Evolutionary conservation across 2,329 filamentous ascomycete genomes (phyloP), one percentile per base, ranked within the genome.

Genomic region (Cladorrhinum sp.): DNA sequence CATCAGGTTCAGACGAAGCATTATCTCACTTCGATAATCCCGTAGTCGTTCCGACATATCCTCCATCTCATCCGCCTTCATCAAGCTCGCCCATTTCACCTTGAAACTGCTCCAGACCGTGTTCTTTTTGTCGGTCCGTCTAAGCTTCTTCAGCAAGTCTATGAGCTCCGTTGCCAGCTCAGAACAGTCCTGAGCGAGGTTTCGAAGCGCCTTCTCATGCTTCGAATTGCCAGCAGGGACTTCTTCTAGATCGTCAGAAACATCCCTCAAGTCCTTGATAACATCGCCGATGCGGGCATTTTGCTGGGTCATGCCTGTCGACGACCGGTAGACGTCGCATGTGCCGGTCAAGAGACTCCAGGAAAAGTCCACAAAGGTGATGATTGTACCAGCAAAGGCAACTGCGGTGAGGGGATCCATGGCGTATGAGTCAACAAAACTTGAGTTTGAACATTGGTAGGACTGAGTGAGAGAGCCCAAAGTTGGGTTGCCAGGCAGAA

Each of bases 361-460:
- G 0, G 65, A 65, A 30, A 71, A 67, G 10, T 71, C 69, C 12
- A 72, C 60, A 28, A 72, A 67, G 1, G 61, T 58, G 28, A 69
- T 30, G 14, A 71, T 63, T 7, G 59, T 66, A 2, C 61, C 54
- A 2, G 67, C 67, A 18, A 69, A 65, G 20, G 69, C 66, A 23
- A 70, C 58, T 3, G 70, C 71, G 14, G 68, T 68, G n/a, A 72
- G 52, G 1, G 69, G 70, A 55, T 73, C 72, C 70, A 14, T 58
- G n/a, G 26, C 9, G n/a, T n/a, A n/a, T n/a, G n/a, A n/a, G n/a
- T n/a, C n/a, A n/a, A n/a, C n/a, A n/a, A n/a, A n/a, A n/a, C n/a
- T n/a, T n/a, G n/a, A n/a, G n/a, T n/a, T n/a, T n/a, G n/a, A n/a
- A n/a, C n/a, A n/a, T n/a, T n/a, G n/a, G n/a, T n/a, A n/a, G n/a